These are phyloP conservation scores for Malus hybrid DNA, from an alignment of 331 rosid species.

Conservation along the genomic window DNA sequence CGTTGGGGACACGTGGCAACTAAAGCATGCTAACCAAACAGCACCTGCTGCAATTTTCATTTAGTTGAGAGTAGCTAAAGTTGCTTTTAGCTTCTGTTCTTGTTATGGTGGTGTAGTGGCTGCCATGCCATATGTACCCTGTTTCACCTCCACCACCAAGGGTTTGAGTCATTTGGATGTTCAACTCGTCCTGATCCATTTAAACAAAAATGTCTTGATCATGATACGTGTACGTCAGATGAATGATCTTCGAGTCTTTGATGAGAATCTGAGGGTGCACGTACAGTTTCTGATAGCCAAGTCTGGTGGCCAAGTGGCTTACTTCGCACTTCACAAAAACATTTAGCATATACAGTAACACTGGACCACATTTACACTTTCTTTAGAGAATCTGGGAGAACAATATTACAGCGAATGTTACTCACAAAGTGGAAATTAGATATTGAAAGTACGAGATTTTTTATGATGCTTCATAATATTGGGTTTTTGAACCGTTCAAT, in stretches of 20 bases:
- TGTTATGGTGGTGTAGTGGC: not conserved
- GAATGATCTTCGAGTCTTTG: not conserved
- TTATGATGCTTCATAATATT: too few relatives aligned
- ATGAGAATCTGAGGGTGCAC: not conserved
- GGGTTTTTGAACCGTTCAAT: too few relatives aligned
- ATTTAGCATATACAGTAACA: not conserved
- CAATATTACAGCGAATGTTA: not conserved
- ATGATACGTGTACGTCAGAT: not conserved
- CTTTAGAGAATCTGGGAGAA: not conserved
- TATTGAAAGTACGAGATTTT: not conserved
- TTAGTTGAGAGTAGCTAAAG: not conserved
- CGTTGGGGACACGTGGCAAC: not conserved
- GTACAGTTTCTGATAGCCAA: too few relatives aligned
- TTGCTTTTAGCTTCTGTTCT: not conserved
- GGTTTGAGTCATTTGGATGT: slow-evolving; percentile 2
- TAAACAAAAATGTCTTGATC: not conserved
- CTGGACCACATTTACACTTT: not conserved
- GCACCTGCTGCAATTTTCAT: not conserved
- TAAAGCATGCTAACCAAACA: not conserved
- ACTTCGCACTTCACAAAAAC: not conserved
- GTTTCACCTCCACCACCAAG: not conserved
- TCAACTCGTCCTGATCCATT: not conserved
- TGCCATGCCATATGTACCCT: not conserved
- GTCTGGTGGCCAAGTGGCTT: too few relatives aligned
- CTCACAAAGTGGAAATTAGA: not conserved